Evolutionary conservation across 441 rosid genomes (phyloP).

Genomic region (Pelargonium myrrhifolium): DNA sequence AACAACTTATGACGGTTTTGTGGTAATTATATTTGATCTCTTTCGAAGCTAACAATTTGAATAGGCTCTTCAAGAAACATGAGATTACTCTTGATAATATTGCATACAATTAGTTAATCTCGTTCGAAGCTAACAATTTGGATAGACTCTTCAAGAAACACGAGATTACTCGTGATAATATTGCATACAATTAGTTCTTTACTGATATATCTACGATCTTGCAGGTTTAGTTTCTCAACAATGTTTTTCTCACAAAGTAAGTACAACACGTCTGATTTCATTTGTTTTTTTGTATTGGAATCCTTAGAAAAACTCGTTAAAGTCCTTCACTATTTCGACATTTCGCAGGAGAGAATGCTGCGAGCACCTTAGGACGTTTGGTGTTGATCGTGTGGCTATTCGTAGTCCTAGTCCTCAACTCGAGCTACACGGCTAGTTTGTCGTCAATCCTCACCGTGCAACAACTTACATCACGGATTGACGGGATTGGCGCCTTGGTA

Average conservation of each 20-base stretch:
- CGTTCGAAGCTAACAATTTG: no score
- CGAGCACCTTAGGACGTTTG: constrained; percentile 72
- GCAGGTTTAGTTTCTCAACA: constrained; percentile 99
- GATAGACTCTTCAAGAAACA: no score
- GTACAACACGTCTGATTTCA: constrained; percentile 23
- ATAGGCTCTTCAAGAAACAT: no score
- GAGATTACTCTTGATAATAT: no score
- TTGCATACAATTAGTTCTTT: constrained; percentile 1
- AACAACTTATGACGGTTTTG: constrained; percentile 67
- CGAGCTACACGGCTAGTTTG: constrained; percentile 95
- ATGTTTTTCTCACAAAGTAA: constrained; percentile 95
- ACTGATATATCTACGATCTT: constrained; percentile 24
- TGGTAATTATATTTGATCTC: constrained; percentile 45
- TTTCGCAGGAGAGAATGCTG: constrained; percentile 74
- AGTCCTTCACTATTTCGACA: constrained; percentile 19
- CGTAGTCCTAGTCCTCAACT: constrained; percentile 85
- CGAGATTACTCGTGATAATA: not conserved
- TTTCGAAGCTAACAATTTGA: not conserved
- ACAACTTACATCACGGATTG: constrained; percentile 64
- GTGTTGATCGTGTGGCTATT: constrained; percentile 88
- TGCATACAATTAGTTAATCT: no score
- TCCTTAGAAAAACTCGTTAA: constrained; percentile 3
- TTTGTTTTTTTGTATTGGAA: constrained; percentile 10
- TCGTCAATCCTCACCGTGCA: constrained; percentile 91
- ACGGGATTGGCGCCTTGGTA: constrained; percentile 69